Percentiles rank a stretch among this genome's conserved stretches.
phyloP scores from a whole-genome alignment of 306 rosid genomes.

The Quercus parvula region DNA sequence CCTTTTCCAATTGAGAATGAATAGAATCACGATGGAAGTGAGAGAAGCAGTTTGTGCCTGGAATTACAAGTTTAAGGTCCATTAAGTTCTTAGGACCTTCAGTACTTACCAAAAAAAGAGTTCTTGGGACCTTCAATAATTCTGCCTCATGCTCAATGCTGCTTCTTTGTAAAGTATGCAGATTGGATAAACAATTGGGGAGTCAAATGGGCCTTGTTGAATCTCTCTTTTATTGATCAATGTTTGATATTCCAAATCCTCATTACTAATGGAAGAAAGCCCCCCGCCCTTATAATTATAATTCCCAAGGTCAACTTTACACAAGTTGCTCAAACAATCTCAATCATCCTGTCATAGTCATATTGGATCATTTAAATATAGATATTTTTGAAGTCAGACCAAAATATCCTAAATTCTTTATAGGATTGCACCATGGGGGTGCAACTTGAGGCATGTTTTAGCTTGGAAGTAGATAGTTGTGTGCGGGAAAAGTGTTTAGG shows the following conservation, averaged over 20 bases:
- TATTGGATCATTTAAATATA: neutral
- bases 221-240: too few species aligned
- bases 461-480: neutral
- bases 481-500: too few species aligned
- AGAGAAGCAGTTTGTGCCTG: constrained; percentile 3
- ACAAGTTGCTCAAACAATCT: too few species aligned
- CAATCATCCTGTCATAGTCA: neutral
- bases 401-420: neutral
- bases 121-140: neutral
- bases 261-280: too few species aligned
- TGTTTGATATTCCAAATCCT: too few species aligned
- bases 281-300: too few species aligned
- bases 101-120: neutral
- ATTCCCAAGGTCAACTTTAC: too few species aligned
- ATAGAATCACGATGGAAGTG: neutral
- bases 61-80: neutral
- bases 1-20: neutral
- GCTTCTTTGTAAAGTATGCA: neutral
- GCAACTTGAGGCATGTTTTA: neutral
- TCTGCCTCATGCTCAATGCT: neutral
- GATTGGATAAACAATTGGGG: too few species aligned
- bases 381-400: neutral
- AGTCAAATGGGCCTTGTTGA: too few species aligned
- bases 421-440: neutral
- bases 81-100: neutral